phyloP scores from a whole-genome alignment of 106 monocot species.

The Phalaenopsis equestris region DNA sequence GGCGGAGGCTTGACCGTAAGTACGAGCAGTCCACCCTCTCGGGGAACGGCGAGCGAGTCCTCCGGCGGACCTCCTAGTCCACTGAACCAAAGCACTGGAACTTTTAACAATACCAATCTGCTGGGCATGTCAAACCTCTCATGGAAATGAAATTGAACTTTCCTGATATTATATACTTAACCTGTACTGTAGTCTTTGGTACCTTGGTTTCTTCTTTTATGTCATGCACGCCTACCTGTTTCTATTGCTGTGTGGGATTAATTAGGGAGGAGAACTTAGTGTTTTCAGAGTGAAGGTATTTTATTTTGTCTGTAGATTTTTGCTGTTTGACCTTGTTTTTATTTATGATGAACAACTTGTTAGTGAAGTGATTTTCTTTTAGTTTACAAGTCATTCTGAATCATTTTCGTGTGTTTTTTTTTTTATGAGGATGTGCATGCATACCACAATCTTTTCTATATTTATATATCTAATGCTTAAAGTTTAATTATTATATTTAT shows the following conservation, averaged over 20 bases:
- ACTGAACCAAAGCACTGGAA: conserved; percentile 35
- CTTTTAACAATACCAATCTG: conserved; percentile 26
- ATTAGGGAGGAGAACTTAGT: conserved; percentile 2
- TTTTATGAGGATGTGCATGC: no score
- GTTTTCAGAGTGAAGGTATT: not conserved
- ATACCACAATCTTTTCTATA: no score
- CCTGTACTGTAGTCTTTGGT: not conserved
- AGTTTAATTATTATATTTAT: no score
- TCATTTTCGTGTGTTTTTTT: no score
- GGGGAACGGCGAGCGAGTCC: conserved; percentile 53
- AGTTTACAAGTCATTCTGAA: no score
- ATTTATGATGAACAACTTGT: not conserved
- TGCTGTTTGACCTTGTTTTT: conserved; percentile 3
- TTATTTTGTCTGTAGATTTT: not conserved
- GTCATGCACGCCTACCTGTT: not conserved
- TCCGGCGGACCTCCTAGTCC: conserved; percentile 58
- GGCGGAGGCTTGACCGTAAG: conserved; percentile 10
- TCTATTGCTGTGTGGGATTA: conserved; percentile 6
- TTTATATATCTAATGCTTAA: no score
- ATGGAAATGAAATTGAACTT: conserved; percentile 40
- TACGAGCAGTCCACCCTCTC: conserved; percentile 42
- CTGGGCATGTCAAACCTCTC: conserved; percentile 36
- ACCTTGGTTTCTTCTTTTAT: not conserved
- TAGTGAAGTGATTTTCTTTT: not conserved
- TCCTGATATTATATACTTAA: not conserved